Conservation (phyloP, 129 eudicot species). For the Tagetes erecta region DNA sequence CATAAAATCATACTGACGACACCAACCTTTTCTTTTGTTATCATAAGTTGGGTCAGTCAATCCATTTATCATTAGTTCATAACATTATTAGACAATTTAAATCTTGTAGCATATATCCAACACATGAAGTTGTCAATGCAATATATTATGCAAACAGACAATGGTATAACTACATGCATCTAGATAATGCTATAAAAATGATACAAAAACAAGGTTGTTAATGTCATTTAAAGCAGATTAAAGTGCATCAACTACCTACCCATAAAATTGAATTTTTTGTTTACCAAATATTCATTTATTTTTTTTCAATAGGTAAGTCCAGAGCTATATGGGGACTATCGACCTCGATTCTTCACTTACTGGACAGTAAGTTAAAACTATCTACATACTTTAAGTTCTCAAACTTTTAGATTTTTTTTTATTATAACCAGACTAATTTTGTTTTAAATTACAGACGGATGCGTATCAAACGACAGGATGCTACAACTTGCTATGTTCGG, state of each 20-base stretch:
- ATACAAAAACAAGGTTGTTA: constrained; percentile 27
- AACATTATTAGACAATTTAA: neutral
- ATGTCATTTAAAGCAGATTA: constrained; percentile 48
- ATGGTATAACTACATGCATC: neutral
- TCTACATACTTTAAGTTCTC: neutral
- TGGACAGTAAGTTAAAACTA: constrained; percentile 76
- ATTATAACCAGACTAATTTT: constrained; percentile 4
- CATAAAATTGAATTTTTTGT: constrained; percentile 34
- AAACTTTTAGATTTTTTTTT: neutral
- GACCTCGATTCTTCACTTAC: constrained; percentile 91
- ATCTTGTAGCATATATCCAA: neutral
- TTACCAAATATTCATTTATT: constrained; percentile 29
- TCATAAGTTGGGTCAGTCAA: too few relatives aligned
- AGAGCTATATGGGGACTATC: constrained; percentile 88
- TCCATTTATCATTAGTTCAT: too few relatives aligned
- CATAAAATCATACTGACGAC: neutral
- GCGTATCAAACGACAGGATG: constrained; percentile 95
- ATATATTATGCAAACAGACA: neutral
- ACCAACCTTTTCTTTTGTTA: neutral
- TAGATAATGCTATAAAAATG: constrained; percentile 12
- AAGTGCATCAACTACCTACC: constrained; percentile 55
- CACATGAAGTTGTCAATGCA: neutral
- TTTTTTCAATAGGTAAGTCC: constrained; percentile 75
- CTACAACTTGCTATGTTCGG: constrained; percentile 94
- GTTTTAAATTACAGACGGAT: constrained; percentile 57